Evolutionary conservation across 495 filamentous ascomycete species (phyloP).

Genomic region (Neurospora sp.): DNA sequence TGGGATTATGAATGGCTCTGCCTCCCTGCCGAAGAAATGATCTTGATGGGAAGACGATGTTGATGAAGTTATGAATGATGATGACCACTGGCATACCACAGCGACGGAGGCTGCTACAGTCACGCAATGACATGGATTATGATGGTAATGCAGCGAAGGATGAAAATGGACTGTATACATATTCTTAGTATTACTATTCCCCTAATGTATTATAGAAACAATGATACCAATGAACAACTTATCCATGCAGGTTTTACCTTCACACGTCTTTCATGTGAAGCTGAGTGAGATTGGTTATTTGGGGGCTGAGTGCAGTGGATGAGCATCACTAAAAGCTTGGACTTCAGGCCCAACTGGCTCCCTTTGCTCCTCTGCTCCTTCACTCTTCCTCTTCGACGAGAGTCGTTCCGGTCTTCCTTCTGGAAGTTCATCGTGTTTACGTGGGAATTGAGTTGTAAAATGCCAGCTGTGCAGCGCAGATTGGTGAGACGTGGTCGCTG

Average conservation of each 20-base stretch:
- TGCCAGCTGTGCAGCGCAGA: background rate
- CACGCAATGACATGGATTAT: background rate
- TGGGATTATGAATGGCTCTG: background rate
- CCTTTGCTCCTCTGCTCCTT: background rate
- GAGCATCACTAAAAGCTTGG: background rate
- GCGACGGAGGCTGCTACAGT: background rate
- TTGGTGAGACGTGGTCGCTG: background rate
- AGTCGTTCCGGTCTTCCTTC: background rate
- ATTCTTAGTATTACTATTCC: background rate
- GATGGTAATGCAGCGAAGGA: background rate
- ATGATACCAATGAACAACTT: background rate
- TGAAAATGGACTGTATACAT: background rate
- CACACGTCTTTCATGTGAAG: background rate
- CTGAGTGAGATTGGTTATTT: background rate
- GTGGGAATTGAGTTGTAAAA: background rate
- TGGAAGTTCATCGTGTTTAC: background rate
- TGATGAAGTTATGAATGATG: background rate
- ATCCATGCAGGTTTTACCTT: background rate
- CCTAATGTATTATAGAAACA: background rate
- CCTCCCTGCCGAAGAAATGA: background rate
- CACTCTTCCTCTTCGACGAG: background rate
- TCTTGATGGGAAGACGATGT: background rate
- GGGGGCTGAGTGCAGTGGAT: background rate
- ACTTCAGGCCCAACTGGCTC: no score
- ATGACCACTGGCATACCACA: background rate